Percentiles rank a stretch among this genome's conserved stretches.
Conservation (phyloP, 2,329 filamentous ascomycete species). For the Ceratocystis colombiana region DNA sequence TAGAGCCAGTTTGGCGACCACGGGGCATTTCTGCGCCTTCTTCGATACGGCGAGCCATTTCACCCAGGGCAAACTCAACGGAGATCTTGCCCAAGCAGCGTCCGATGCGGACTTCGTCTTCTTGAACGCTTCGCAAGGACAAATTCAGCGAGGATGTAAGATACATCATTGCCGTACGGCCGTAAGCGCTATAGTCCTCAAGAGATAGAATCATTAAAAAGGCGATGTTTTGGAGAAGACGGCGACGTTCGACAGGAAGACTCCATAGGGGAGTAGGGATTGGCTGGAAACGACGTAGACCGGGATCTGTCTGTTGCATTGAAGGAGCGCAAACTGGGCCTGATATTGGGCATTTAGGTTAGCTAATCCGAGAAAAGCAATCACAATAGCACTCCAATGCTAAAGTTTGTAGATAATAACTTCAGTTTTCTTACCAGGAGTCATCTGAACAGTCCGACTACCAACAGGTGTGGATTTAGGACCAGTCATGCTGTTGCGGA, state of each 20-base stretch:
- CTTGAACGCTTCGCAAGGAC: slow-evolving; percentile 51
- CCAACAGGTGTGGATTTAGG: slow-evolving; percentile 15
- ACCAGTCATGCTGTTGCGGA: slow-evolving; percentile 24
- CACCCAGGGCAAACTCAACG: slow-evolving; percentile 23
- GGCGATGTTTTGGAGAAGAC: slow-evolving; percentile 60
- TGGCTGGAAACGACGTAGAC: slow-evolving; percentile 45
- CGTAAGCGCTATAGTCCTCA: slow-evolving; percentile 66
- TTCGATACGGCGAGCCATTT: slow-evolving; percentile 24
- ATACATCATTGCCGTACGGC: slow-evolving; percentile 59
- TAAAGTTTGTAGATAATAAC: not conserved
- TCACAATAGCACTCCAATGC: too few species aligned
- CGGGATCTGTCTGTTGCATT: slow-evolving; percentile 37
- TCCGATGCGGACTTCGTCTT: slow-evolving; percentile 66
- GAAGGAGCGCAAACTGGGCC: slow-evolving; percentile 36
- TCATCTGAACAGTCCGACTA: slow-evolving; percentile 17
- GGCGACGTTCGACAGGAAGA: slow-evolving; percentile 50
- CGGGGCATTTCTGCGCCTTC: slow-evolving; percentile 31
- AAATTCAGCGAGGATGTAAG: slow-evolving; percentile 63
- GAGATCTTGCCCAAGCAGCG: slow-evolving; percentile 64
- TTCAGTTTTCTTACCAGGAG: not conserved
- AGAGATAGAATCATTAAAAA: slow-evolving; percentile 65
- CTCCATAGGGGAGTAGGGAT: slow-evolving; percentile 51
- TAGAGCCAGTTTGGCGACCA: slow-evolving; percentile 23
- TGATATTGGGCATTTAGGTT: slow-evolving; percentile 23
- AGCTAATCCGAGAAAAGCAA: not conserved